Base-by-base conservation (phyloP, 495 filamentous ascomycete genomes). In the Tuber brumale region DNA sequence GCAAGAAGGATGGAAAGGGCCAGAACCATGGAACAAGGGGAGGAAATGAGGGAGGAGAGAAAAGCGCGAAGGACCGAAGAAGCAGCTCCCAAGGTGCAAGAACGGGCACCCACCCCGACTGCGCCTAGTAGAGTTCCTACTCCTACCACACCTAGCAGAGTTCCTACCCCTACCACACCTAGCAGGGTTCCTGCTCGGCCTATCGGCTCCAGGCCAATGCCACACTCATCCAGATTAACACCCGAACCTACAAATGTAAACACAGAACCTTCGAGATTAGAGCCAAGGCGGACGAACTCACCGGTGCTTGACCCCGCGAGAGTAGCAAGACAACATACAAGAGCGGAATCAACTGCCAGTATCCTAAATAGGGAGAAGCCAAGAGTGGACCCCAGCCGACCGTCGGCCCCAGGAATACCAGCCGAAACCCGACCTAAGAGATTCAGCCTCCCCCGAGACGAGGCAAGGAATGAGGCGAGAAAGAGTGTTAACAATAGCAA, bases 371-470 rank as follows among this genome's bases (percentile, higher is more conserved):
- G 57, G 27, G 57, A 66, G 27, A 66, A 19, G 14, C 57, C 57
- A 6, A 66, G 57, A 35, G 57, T 35, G 14, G 57, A 66, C 14
- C 57, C 57, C 18, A 66, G 27, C 27, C 57, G 57, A 35, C 31
- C 57, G 31, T 35, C 57, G 12, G 57, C 57, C 16, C 31, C 57
- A 66, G 57, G 57, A 27, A 7, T 18, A 66, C 14, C 57, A 27
- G 14, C 57, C 57, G 57, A 66, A 18, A 18, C 57, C 18, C 79
- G 75, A 31, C 76, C 78, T 21, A 80, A 80, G 61, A 73, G 78
- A 41, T 80, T 80, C 37, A 80, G 78, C 18, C 79, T 77, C n/a
- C 70, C 72, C 7, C 72, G 75, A 46, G 78, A 81, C 12, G 78
- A 81, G 39, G 44, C 78, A 31, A 70, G 37, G 78, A 81, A 41